Base-by-base conservation (phyloP, 1,284 basidiomycete species). In the Caloboletus firmus region DNA sequence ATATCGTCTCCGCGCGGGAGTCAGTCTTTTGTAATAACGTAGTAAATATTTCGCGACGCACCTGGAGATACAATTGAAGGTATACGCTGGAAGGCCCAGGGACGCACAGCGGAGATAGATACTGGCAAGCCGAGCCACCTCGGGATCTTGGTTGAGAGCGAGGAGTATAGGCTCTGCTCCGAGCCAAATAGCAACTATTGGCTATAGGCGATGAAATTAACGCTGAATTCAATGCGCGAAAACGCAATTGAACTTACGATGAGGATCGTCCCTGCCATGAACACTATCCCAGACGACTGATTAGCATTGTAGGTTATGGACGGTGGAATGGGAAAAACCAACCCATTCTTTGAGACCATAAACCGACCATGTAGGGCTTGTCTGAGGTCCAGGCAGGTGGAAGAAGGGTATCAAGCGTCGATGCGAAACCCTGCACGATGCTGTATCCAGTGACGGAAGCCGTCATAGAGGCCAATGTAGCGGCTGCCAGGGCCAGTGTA, bases 311-410 rank as follows among this genome's bases (percentile, higher is more conserved):
- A 11, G 6, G 18, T 28, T 30, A 43, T 31, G n/a, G 8, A 18
- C 13, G 36, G 18, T 30, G 42, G 22, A 39, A 17, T 5, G 32
- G 39, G 41, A 39, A 54, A 46, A 42, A 42, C 74, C 79, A 56
- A 87, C 85, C 72, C 89, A 93, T 94, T 60, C 95, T 79, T 70
- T 95, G 93, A 7, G 89, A 75, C 94, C 94, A 97, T 5, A 97
- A 77, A 5, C 95, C 95, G n/a, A 98, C 93, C 18, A 93, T 79
- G 20, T 87, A 75, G 0, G 93, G 94, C 42, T 86, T 83, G 0
- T 85, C 72, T 13, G 91, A 92, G 0, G 94, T 95, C 91, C 93
- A 98, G 6, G 95, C 93, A 18, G 90, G 83, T 0, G 95, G 95
- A 2, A 98, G 81, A 62, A 98, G 81, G 0, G 95, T 95, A 67